Evolutionary conservation across 2,329 filamentous ascomycete genomes (phyloP).

Genomic region (Penicillium sumatraense): DNA sequence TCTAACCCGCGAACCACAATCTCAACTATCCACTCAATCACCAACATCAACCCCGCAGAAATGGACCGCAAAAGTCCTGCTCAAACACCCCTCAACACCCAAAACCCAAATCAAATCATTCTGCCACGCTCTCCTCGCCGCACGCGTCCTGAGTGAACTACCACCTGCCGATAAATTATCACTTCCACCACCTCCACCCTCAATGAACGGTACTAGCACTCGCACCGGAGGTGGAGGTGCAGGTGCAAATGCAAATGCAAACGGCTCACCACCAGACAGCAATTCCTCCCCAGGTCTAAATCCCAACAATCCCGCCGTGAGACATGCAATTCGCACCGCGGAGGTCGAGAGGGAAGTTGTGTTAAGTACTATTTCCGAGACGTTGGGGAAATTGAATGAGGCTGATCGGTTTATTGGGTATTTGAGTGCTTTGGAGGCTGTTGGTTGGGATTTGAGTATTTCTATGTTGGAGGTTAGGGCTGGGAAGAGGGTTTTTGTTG

Average conservation of each 20-base stretch:
- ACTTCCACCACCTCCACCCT: too few species aligned
- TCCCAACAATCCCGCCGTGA: too few species aligned
- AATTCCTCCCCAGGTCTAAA: too few species aligned
- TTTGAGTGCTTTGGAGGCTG: conserved; percentile 46
- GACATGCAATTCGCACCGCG: too few species aligned
- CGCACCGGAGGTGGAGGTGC: too few species aligned
- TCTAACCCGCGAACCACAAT: conserved; percentile 36
- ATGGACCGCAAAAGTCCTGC: conserved; percentile 60
- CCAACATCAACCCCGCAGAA: too few species aligned
- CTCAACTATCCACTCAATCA: background rate
- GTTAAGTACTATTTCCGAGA: conserved; percentile 47
- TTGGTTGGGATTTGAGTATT: conserved; percentile 70
- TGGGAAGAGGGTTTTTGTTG: conserved; percentile 45
- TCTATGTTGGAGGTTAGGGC: conserved; percentile 69
- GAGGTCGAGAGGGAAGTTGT: background rate
- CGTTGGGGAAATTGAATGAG: conserved; percentile 47
- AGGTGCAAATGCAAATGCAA: too few species aligned
- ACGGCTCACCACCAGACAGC: too few species aligned
- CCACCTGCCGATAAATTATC: too few species aligned
- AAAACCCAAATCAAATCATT: conserved; percentile 63
- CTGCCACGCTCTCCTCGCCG: conserved; percentile 62
- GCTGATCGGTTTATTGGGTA: conserved; percentile 50
- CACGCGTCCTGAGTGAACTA: conserved; percentile 29
- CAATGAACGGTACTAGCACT: too few species aligned
- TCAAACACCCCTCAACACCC: conserved; percentile 63